Evolutionary conservation across 495 filamentous ascomycete genomes (phyloP).

Genomic region (Xylaria scruposa): DNA sequence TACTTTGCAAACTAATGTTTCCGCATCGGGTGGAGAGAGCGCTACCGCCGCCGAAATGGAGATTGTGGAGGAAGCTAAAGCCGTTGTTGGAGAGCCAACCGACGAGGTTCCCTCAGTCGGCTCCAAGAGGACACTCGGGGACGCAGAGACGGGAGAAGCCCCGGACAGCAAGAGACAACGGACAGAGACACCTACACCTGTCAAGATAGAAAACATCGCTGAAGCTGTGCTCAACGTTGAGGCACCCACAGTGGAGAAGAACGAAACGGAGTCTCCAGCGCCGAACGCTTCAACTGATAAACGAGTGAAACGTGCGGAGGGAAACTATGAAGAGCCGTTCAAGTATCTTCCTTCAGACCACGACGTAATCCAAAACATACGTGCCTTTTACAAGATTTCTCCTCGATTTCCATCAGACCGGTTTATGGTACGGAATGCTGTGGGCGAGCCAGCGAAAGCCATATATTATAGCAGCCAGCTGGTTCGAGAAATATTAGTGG

Average conservation of each 20-base stretch:
- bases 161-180: constrained; percentile 38
- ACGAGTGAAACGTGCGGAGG: constrained; percentile 35
- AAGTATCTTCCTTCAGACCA: constrained; percentile 81
- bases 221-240: constrained; percentile 30
- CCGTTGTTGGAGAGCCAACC: constrained; percentile 40
- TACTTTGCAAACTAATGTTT: constrained; percentile 37
- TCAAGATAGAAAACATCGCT: constrained; percentile 27
- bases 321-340: constrained; percentile 80
- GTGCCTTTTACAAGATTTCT: constrained; percentile 81
- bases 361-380: constrained; percentile 74
- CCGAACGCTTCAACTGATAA: constrained; percentile 33
- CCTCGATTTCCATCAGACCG: constrained; percentile 83
- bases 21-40: constrained; percentile 35
- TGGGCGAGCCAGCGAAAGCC: constrained; percentile 79
- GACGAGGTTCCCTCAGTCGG: constrained; percentile 40
- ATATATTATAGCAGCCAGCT: constrained; percentile 95
- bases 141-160: constrained; percentile 35
- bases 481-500: constrained; percentile 76
- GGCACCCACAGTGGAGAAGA: constrained; percentile 28
- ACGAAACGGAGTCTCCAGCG: constrained; percentile 31
- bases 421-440: constrained; percentile 94
- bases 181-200: constrained; percentile 32
- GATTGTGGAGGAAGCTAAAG: constrained; percentile 43
- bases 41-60: constrained; percentile 48
- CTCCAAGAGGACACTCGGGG: constrained; percentile 42